Conservation (phyloP, 2,329 filamentous ascomycete species). For the Colletotrichum sublineola region DNA sequence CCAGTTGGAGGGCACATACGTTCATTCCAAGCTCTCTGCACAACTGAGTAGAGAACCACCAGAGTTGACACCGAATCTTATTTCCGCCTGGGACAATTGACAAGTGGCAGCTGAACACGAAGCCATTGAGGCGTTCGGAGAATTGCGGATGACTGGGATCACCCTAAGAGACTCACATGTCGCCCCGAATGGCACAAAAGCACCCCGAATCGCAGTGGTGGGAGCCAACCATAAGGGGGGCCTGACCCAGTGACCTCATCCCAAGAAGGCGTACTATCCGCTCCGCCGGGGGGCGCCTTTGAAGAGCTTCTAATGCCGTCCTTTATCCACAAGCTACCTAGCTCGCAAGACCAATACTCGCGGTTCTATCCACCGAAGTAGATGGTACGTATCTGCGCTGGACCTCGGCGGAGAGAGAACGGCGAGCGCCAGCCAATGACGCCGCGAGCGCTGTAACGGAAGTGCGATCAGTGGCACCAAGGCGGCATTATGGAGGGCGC, state of each 20-base stretch:
- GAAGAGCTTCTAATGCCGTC: conserved; percentile 24
- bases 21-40: background rate
- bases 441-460: conserved; percentile 42
- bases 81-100: conserved; percentile 20
- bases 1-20: background rate
- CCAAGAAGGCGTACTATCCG: conserved; percentile 27
- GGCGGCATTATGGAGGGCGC: conserved; percentile 41
- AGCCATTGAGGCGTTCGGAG: conserved; percentile 28
- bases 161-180: conserved; percentile 36
- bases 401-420: conserved; percentile 41
- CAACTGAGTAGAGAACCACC: conserved; percentile 8
- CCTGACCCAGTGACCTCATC: conserved; percentile 39
- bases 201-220: conserved; percentile 17
- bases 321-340: conserved; percentile 36
- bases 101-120: conserved; percentile 30
- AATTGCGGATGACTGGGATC: conserved; percentile 35
- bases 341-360: conserved; percentile 8
- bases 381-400: conserved; percentile 26
- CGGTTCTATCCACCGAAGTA: conserved; percentile 10
- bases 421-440: conserved; percentile 34
- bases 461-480: conserved; percentile 28
- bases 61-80: conserved; percentile 11
- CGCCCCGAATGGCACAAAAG: conserved; percentile 12
- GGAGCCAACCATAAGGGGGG: conserved; percentile 7
- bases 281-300: conserved; percentile 28